phyloP scores from a whole-genome alignment of 2,329 filamentous ascomycete genomes.

The Chaetoscypha palmicola region DNA sequence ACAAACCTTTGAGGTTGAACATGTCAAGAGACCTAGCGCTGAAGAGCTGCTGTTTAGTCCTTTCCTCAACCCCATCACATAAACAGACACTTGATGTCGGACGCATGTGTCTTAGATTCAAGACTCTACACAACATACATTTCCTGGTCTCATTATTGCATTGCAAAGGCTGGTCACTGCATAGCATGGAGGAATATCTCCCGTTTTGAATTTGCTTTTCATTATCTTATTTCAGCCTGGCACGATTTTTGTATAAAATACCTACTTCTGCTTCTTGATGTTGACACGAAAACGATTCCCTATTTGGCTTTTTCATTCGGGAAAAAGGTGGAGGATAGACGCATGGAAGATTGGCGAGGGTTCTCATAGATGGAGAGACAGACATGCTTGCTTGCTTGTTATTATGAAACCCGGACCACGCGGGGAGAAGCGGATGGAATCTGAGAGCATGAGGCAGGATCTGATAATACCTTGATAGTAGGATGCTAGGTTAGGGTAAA shows the following conservation, averaged over 20 bases:
- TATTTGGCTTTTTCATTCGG: too few species aligned
- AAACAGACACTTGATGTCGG: conserved; percentile 3
- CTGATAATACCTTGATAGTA: too few species aligned
- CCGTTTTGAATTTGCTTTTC: background rate
- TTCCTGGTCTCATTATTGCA: background rate
- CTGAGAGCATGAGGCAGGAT: too few species aligned
- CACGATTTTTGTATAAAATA: background rate
- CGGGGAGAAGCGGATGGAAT: background rate
- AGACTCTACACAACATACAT: background rate
- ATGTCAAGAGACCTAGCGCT: conserved; percentile 83
- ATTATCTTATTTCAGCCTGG: background rate
- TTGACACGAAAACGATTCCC: too few species aligned
- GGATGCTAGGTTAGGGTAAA: too few species aligned
- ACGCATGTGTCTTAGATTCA: background rate
- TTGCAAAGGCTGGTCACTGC: conserved; percentile 1
- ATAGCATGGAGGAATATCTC: background rate
- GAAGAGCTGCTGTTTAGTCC: conserved; percentile 81
- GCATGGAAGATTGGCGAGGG: background rate
- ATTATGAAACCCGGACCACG: background rate
- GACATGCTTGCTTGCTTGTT: background rate
- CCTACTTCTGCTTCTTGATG: background rate
- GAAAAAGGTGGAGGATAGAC: too few species aligned
- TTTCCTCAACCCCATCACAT: conserved; percentile 70
- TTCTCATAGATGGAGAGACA: background rate
- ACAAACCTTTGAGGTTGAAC: conserved; percentile 92